phyloP scores from a whole-genome alignment of 306 rosid genomes.

The Prunus kanzakura region DNA sequence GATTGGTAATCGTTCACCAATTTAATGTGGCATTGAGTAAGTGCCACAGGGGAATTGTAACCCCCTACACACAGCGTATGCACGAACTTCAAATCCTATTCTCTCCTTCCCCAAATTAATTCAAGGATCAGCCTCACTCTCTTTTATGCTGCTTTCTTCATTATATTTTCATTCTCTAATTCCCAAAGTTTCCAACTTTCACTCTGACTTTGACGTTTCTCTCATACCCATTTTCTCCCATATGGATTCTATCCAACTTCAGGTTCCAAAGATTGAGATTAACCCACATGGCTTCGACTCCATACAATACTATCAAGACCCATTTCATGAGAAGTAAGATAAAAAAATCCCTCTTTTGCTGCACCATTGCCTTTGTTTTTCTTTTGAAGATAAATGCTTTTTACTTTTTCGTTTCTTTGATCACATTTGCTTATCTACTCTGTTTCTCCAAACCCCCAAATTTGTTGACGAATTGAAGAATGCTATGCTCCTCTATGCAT shows the following conservation, averaged over 20 bases:
- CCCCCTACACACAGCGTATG: conserved; percentile 23
- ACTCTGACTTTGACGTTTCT: too few relatives aligned
- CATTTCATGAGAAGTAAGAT: conserved; percentile 35
- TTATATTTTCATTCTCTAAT: neutral
- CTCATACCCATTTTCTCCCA: neutral
- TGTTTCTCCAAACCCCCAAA: neutral
- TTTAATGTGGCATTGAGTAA: conserved; percentile 25
- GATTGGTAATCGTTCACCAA: conserved; percentile 34
- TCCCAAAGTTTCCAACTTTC: neutral
- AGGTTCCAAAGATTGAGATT: conserved; percentile 29
- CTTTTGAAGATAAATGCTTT: neutral
- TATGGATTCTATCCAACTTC: conserved; percentile 35
- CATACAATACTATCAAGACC: conserved; percentile 11
- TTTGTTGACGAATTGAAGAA: neutral
- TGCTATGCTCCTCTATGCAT: too few relatives aligned
- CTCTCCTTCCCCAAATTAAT: conserved; percentile 7
- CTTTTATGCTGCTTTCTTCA: neutral
- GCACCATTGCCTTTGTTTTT: neutral
- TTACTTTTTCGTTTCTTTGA: neutral
- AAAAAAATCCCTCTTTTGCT: neutral
- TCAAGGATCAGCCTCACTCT: neutral
- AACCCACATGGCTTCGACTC: conserved; percentile 28
- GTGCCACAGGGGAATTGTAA: conserved; percentile 36
- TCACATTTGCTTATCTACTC: conserved; percentile 1
- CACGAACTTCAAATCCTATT: conserved; percentile 25